Evolutionary conservation across 495 filamentous ascomycete species (phyloP), one percentile per base, ranked within the genome.

Genomic region (Hypoxylon fuscum): DNA sequence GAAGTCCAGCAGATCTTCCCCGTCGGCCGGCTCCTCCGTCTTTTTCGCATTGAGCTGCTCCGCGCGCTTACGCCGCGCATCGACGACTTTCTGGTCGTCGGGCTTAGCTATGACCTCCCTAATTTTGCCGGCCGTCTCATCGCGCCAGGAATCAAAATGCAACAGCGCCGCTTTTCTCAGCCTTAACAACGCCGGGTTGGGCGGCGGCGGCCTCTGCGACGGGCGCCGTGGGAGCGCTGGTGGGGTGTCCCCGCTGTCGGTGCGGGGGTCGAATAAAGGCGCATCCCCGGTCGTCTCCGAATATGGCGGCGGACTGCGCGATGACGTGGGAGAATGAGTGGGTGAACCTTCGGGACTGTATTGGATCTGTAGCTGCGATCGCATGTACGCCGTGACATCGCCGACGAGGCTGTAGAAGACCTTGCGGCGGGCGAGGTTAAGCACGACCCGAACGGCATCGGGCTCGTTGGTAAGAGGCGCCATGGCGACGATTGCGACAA

Each of bases 391-490:
- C 2, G 61, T 70, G 55, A 78, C 76, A 18, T 79, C 74, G 22
- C 59, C 37, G 18, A 78, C 57, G 18, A 81, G 75, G 14, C 47
- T 63, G 58, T 78, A 77, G 15, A 79, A 72, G 2, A 69, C 75
- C 52, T 71, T 74, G 59, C 79, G 77, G 25, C 70, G 71, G 20
- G 74, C 69, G 45, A 67, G 71, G 45, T 79, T 76, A n/a, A 81
- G 64, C 7, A 76, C 72, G 6, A 78, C 59, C n/a, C 77, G 75
- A 21, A 81, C 44, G 27, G 77, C 76, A 43, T 77, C 71, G 12
- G 79, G 79, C 31, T 81, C 79, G 25, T 27, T 74, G 23, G 71
- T 76, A 20, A 78, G 72, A 32, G 77, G 79, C 41, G 78, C 77
- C 78, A 81, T 81, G 14, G 32, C 37, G 34, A 38, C 18, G 18